These are phyloP conservation scores for Paramecium biaurelia DNA, from an alignment of 73 alveolate species.

Conservation along the genomic window DNA sequence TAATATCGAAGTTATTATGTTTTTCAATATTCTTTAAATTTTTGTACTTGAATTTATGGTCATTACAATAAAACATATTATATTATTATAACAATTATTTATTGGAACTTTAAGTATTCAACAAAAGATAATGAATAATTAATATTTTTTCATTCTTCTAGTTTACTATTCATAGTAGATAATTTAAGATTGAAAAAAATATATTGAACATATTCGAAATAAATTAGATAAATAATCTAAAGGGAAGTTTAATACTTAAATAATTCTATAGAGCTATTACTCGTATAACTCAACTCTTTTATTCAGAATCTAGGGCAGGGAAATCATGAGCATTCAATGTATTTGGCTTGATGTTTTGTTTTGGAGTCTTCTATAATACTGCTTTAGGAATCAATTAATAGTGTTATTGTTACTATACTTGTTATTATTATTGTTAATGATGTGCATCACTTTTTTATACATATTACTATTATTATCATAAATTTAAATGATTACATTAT, in stretches of 20 bases:
- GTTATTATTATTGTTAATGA: background rate
- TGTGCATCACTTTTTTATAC: background rate
- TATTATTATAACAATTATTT: too few species aligned
- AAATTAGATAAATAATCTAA: background rate
- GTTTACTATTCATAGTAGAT: background rate
- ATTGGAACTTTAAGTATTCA: background rate
- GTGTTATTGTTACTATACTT: background rate
- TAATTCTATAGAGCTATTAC: background rate
- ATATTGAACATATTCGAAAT: background rate
- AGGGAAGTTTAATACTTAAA: background rate
- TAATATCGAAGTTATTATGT: background rate
- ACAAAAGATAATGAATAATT: too few species aligned
- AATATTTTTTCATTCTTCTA: too few species aligned
- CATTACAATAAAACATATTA: background rate
- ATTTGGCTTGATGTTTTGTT: background rate
- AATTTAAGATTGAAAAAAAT: background rate
- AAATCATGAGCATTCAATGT: constrained; percentile 36
- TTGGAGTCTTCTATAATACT: background rate
- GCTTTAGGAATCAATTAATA: background rate
- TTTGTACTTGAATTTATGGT: background rate
- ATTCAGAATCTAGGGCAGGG: constrained; percentile 29
- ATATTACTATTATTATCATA: background rate
- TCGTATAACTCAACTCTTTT: constrained; percentile 10
- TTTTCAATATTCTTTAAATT: background rate
- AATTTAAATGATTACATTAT: background rate